Percentiles rank a stretch among this genome's conserved stretches.
These are phyloP conservation scores for Penicillium bovifimosum DNA, from an alignment of 495 filamentous ascomycete genomes.

Conservation along the genomic window DNA sequence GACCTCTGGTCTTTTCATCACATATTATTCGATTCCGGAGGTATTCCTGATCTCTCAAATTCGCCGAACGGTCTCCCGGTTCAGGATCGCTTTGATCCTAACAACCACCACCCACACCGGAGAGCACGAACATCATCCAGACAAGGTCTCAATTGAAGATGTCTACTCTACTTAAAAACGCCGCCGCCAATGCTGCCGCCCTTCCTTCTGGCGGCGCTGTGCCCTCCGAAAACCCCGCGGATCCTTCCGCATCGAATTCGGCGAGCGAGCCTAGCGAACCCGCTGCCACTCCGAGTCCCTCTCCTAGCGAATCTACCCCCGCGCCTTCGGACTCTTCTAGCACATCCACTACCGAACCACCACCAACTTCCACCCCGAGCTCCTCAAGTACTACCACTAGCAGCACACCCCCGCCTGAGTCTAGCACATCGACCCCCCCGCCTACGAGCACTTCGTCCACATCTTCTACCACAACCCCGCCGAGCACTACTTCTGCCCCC, in stretches of 20 bases:
- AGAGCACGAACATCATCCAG: not conserved
- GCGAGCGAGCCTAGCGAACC: not conserved
- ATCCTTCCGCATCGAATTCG: not conserved
- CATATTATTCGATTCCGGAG: not conserved
- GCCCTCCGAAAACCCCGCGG: not conserved
- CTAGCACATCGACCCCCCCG: slow-evolving; percentile 15
- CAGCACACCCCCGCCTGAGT: slow-evolving; percentile 11
- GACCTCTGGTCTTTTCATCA: not conserved
- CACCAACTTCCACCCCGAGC: slow-evolving; percentile 13
- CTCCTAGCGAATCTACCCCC: not conserved
- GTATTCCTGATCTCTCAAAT: not conserved
- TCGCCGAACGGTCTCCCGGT: not conserved
- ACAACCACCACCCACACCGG: not conserved
- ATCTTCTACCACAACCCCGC: slow-evolving; percentile 7
- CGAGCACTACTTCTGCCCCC: not conserved
- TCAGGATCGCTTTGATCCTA: slow-evolving; percentile 1
- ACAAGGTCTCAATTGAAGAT: not conserved
- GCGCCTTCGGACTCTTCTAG: not conserved
- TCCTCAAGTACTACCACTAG: too few relatives aligned
- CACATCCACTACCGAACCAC: slow-evolving; percentile 10
- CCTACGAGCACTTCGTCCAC: slow-evolving; percentile 6
- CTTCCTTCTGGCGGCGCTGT: not conserved
- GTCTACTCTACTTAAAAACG: not conserved
- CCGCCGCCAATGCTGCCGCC: not conserved
- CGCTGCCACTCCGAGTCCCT: not conserved